A percentile compares a stretch with the other conserved stretches of the same genome.
phyloP scores from a whole-genome alignment of 208 protist species.

The Wallacemonas sp. region DNA sequence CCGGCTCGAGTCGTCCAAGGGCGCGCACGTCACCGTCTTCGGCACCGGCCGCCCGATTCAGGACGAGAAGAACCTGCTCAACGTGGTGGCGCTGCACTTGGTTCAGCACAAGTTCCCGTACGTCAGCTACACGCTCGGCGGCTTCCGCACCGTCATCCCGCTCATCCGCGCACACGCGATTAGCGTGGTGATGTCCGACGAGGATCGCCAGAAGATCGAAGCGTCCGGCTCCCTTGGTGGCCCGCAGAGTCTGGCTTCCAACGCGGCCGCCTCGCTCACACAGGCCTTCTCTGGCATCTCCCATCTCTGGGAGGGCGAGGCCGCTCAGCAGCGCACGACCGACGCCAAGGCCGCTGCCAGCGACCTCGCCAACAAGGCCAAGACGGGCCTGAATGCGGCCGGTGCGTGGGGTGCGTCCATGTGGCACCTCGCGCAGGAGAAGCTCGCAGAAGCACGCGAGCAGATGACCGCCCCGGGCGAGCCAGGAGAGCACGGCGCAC shows the following conservation, averaged over 20 bases:
- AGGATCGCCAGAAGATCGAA: conserved; percentile 9
- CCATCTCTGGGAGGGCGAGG: conserved; percentile 21
- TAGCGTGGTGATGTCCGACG: conserved; percentile 24
- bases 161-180: conserved; percentile 58
- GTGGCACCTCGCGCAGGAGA: conserved; percentile 55
- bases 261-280: conserved; percentile 13
- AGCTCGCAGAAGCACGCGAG: conserved; percentile 31
- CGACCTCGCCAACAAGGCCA: conserved; percentile 52
- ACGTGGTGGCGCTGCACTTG: conserved; percentile 81
- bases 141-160: conserved; percentile 74
- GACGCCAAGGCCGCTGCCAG: conserved; percentile 48
- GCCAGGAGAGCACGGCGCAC: too few species aligned
- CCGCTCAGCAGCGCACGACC: conserved; percentile 20
- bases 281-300: conserved; percentile 34
- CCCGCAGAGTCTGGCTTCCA: background rate
- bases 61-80: conserved; percentile 90
- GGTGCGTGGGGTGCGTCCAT: conserved; percentile 70
- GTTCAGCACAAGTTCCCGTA: conserved; percentile 72
- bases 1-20: conserved; percentile 39
- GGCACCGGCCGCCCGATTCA: conserved; percentile 71
- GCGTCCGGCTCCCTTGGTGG: background rate
- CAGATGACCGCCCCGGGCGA: conserved; percentile 8
- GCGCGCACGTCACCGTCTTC: conserved; percentile 73
- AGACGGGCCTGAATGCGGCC: conserved; percentile 45
- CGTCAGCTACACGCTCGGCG: conserved; percentile 68